Evolutionary conservation across 2,329 filamentous ascomycete species (phyloP), one percentile per base, ranked within the genome.

Genomic region (Aaosphaeria arxii): DNA sequence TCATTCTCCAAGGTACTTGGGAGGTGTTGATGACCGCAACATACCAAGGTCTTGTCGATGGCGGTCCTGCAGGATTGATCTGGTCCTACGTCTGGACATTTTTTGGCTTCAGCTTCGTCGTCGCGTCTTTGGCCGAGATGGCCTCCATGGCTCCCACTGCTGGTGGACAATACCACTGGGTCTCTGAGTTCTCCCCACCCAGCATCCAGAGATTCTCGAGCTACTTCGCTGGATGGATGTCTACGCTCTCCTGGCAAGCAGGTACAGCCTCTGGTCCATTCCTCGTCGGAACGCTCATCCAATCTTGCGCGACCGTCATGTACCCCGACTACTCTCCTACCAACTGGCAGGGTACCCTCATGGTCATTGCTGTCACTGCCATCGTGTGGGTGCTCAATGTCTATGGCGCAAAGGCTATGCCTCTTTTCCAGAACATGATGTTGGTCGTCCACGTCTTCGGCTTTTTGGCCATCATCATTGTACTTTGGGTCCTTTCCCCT

Each of bases 161-260:
- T 24, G 64, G 64, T 38, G 64, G 63, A n/a, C 64, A 68, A 44
- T 62, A 68, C 47, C 65, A 67, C 46, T 68, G 65, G 63, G 64
- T 68, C 3, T 66, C 63, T 2, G 65, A 67, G 33, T 67, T 68
- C 38, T 55, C 65, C 2, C 63, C 65, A 42, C 55, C 61, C 1
- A 57, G 50, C 6, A 46, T 56, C 3, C 64, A 68, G 36, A 63
- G 61, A 45, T 57, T 56, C 6, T 43, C 65, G 40, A 66, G 62
- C 45, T 56, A 53, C 47, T 50, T 55, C 30, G 46, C 48, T 24
- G 56, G 57, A 4, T 80, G 77, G 77, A 75, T 78, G 63, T 73
- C 71, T 1, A 74, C 74, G 1, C 56, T 80, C 4, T 73, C 71
- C 7, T 80, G 76, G 76, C 77, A 79, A 55, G 74, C 76, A 7